Evolutionary conservation across 176 grass and related monocot species (phyloP).

Genomic region (Phoenix dactylifera): DNA sequence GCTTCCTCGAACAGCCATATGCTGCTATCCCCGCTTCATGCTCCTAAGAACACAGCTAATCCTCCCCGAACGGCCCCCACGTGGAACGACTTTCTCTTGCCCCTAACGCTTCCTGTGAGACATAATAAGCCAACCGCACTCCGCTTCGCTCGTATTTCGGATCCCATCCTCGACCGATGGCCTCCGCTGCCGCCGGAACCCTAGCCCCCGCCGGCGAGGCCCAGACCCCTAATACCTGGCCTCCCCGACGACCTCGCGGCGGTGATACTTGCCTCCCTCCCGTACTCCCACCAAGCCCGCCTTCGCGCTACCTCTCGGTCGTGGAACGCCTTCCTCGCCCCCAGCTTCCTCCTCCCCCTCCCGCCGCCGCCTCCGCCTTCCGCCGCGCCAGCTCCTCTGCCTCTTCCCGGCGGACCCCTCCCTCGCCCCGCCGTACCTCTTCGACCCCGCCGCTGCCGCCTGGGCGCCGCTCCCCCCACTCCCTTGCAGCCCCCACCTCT

Average conservation of each 20-base stretch:
- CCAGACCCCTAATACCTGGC: conserved; percentile 52
- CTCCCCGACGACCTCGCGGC: conserved; percentile 60
- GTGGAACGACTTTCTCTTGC: no score
- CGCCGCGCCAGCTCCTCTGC: conserved; percentile 49
- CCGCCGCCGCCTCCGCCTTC: conserved; percentile 57
- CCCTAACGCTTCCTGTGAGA: no score
- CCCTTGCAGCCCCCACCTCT: conserved; percentile 61
- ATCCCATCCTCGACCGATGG: no score
- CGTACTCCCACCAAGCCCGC: conserved; percentile 52
- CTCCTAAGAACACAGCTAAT: no score
- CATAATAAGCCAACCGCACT: no score
- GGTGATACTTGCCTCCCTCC: conserved; percentile 62
- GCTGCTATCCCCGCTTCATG: no score
- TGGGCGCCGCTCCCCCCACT: conserved; percentile 59
- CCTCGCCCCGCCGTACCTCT: conserved; percentile 52
- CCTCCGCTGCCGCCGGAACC: conserved; percentile 18
- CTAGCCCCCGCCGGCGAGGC: conserved; percentile 9
- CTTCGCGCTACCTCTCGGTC: conserved; percentile 64
- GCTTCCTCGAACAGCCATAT: no score
- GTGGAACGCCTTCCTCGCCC: conserved; percentile 54
- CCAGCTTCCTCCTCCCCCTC: conserved; percentile 42
- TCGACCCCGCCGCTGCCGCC: conserved; percentile 48
- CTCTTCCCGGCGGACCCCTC: conserved; percentile 83
- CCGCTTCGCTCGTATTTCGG: no score
- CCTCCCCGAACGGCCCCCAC: no score